Evolutionary conservation across 2,329 filamentous ascomycete genomes (phyloP), one percentile per base, ranked within the genome.

Genomic region (Cladophialophora chaetospira): DNA sequence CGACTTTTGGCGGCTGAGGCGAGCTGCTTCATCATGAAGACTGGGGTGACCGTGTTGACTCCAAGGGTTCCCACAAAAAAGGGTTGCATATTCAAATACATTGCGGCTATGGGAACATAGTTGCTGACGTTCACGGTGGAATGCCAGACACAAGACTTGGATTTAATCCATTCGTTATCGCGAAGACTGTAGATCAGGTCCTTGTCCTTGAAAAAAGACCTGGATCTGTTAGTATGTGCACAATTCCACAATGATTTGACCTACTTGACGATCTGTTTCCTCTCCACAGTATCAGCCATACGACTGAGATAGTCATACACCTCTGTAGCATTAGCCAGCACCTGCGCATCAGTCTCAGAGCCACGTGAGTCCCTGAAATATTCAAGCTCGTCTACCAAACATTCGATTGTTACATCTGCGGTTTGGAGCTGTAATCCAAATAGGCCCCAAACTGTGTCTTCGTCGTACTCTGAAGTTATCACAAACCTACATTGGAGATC

Each of bases 1-100:
- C 21, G 11, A 5, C 33, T 47, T 29, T 47, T 43, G 10, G 57
- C 57, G 36, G 57, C 57, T 26, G 28, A 28, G 42, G 55, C 55
- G 23, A 60, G 49, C 38, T 60, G 31, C 25, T 53, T 57, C 54
- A 60, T 57, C 54, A 60, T 53, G 48, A 57, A 57, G 26, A 33
- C 35, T 38, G 35, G 40, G 11, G 48, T 60, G 15, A 60, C 31
- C 11, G 48, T 57, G 19, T 49, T 13, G 43, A 60, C 47, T 5
- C 44, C 48, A n/a, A 60, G 53, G 23, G 45, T 26, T 25, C 28
- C 31, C 31, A 57, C 48, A 49, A 60, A 60, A 28, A 60, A 54
- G 5, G 57, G 42, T 47, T 40, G 35, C 29, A 60, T 40, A 6
- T 46, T 19, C 17, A 54, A 38, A 43, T 57, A 60, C 26, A 28